phyloP scores from a whole-genome alignment of 2,329 filamentous ascomycete genomes.

The Aspergillus novofumigatus region DNA sequence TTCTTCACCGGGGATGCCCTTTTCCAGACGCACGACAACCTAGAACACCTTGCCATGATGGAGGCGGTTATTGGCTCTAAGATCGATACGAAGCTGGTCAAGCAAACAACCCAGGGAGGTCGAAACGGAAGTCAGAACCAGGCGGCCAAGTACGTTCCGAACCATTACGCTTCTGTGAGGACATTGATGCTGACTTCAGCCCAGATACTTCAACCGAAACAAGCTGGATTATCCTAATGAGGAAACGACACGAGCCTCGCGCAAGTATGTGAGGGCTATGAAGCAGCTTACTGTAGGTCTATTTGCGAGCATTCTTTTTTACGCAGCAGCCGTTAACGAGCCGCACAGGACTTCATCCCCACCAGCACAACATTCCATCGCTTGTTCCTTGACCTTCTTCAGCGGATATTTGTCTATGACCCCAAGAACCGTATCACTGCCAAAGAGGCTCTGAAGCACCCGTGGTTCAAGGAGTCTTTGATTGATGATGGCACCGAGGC shows the following conservation, averaged over 20 bases:
- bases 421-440: slow-evolving; percentile 62
- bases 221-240: slow-evolving; percentile 61
- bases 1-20: slow-evolving; percentile 66
- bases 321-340: slow-evolving; percentile 17
- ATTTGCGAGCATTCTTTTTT: neutral
- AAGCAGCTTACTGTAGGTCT: slow-evolving; percentile 54
- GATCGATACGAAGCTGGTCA: slow-evolving; percentile 53
- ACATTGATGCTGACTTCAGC: slow-evolving; percentile 20
- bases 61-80: slow-evolving; percentile 57
- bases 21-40: slow-evolving; percentile 65
- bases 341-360: slow-evolving; percentile 58
- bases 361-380: slow-evolving; percentile 57
- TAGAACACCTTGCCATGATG: slow-evolving; percentile 68
- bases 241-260: slow-evolving; percentile 60
- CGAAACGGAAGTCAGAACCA: slow-evolving; percentile 48
- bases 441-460: slow-evolving; percentile 61
- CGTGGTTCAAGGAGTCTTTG: slow-evolving; percentile 62
- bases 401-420: slow-evolving; percentile 63
- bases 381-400: slow-evolving; percentile 59
- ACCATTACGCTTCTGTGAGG: slow-evolving; percentile 15
- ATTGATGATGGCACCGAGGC: slow-evolving; percentile 65
- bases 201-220: slow-evolving; percentile 52
- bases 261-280: slow-evolving; percentile 66
- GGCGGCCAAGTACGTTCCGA: slow-evolving; percentile 50
- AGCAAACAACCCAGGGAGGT: slow-evolving; percentile 48